Conservation (phyloP, 495 filamentous ascomycete genomes). For the Staphylotrichum tortipilum region DNA sequence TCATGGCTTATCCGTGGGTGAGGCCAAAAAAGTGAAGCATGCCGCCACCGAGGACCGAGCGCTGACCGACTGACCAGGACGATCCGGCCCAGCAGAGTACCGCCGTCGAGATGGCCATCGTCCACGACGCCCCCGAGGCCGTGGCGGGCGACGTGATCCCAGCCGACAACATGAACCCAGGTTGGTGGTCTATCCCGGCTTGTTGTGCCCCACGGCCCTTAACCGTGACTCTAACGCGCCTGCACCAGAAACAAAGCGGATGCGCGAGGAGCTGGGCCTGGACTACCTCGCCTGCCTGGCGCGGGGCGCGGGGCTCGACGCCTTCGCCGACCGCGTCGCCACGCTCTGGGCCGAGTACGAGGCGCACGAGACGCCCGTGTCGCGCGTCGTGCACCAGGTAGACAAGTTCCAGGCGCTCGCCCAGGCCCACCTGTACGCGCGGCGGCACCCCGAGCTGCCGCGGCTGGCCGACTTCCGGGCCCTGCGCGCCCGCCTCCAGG, state of each 20-base stretch:
- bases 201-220: not conserved
- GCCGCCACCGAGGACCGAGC: too few species aligned
- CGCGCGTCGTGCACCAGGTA: not conserved
- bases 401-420: not conserved
- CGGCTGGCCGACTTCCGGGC: not conserved
- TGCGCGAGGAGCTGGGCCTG: not conserved
- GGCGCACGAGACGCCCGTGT: not conserved
- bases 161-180: not conserved
- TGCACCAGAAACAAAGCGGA: not conserved
- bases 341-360: not conserved
- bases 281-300: not conserved
- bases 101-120: too few species aligned
- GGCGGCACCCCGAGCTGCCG: not conserved
- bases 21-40: too few species aligned
- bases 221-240: not conserved
- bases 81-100: too few species aligned
- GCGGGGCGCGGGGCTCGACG: not conserved
- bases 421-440: not conserved
- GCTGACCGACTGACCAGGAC: too few species aligned
- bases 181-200: not conserved
- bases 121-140: too few species aligned
- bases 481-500: not conserved
- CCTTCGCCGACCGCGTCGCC: not conserved
- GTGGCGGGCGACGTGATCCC: not conserved
- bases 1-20: too few species aligned